Evolutionary conservation across 345 rosid genomes (phyloP).

Genomic region (Ailanthus altissimus): DNA sequence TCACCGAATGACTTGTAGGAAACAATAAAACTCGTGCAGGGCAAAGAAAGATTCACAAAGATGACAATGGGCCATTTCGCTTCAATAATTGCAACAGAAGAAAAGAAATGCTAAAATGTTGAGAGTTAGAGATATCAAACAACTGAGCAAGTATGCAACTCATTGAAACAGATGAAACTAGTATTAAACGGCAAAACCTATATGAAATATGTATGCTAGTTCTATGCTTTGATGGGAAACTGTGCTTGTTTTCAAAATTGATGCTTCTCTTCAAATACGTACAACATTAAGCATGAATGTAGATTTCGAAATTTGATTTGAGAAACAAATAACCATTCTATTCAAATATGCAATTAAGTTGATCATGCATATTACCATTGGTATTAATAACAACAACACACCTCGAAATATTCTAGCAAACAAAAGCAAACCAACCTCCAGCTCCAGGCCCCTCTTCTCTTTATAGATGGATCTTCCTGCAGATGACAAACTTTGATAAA

Average conservation of each 20-base stretch:
- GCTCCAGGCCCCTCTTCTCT: conserved; percentile 26
- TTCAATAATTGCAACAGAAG: not conserved
- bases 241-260: not conserved
- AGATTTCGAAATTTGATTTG: not conserved
- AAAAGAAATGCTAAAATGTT: not conserved
- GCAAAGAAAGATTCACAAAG: not conserved
- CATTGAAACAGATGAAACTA: not conserved
- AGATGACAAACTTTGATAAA: conserved; percentile 11
- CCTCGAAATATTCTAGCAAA: conserved; percentile 10
- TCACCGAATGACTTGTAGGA: not conserved
- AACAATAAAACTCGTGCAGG: not conserved
- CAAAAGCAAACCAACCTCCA: conserved; percentile 29
- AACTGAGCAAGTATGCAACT: not conserved
- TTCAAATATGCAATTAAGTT: conserved; percentile 17
- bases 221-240: not conserved
- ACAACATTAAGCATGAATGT: not conserved
- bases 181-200: not conserved
- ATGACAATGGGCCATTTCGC: not conserved
- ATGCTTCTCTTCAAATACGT: not conserved
- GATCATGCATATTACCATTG: not conserved
- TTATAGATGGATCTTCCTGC: conserved; percentile 30
- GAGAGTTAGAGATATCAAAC: not conserved
- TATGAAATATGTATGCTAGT: not conserved
- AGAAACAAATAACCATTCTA: conserved; percentile 9
- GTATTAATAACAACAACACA: conserved; percentile 15